phyloP scores from a whole-genome alignment of 140 eudicot species.

The Stevia rebaudiana region DNA sequence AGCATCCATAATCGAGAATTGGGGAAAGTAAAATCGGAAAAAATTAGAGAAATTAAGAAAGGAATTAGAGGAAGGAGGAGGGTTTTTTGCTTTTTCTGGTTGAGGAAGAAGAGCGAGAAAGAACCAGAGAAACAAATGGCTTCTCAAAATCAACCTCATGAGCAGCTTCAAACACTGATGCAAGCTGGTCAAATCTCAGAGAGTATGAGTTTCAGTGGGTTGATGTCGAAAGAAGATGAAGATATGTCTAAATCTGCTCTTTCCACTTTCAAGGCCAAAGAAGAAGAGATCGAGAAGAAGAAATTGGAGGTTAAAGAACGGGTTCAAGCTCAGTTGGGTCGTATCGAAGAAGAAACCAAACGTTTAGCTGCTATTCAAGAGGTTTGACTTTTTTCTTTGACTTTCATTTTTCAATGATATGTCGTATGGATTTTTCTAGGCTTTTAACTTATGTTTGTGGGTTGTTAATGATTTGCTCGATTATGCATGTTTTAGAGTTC shows the following conservation, averaged over 20 bases:
- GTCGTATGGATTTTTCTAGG: slow-evolving; percentile 5
- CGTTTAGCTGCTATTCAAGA: slow-evolving; percentile 79
- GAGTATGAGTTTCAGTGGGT: slow-evolving; percentile 62
- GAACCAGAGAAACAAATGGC: slow-evolving; percentile 29
- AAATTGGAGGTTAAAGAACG: slow-evolving; percentile 70
- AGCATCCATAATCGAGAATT: background rate
- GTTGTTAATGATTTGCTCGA: slow-evolving; percentile 1
- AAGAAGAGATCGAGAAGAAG: slow-evolving; percentile 92
- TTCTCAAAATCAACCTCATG: slow-evolving; percentile 20
- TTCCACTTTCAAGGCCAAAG: slow-evolving; percentile 72
- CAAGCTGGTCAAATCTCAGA: slow-evolving; percentile 62
- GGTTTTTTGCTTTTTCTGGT: slow-evolving; percentile 40
- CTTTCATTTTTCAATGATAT: background rate
- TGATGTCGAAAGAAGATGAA: slow-evolving; percentile 60
- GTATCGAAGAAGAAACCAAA: slow-evolving; percentile 75
- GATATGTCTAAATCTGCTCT: slow-evolving; percentile 85
- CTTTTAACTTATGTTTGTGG: slow-evolving; percentile 5
- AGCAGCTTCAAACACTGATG: slow-evolving; percentile 46
- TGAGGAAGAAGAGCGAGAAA: slow-evolving; percentile 20
- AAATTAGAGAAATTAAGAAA: slow-evolving; percentile 32
- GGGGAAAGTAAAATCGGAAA: slow-evolving; percentile 9
- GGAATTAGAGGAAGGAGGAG: slow-evolving; percentile 29
- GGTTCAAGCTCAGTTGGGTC: slow-evolving; percentile 77
- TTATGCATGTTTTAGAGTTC: background rate
- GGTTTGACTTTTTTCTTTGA: slow-evolving; percentile 31